phyloP scores from a whole-genome alignment of 78 protist genomes.

The Acrasis kona region DNA sequence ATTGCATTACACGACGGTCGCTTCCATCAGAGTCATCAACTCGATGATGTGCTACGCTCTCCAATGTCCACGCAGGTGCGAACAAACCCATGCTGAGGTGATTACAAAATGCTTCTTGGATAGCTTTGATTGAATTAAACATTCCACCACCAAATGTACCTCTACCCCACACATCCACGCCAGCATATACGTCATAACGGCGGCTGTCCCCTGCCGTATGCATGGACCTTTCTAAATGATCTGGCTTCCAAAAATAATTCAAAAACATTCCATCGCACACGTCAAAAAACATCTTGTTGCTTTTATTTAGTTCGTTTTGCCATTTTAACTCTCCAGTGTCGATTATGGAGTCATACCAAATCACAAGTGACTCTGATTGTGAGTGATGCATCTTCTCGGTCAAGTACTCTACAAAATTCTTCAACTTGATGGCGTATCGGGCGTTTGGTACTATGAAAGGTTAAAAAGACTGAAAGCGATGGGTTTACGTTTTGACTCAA shows the following conservation, averaged over 20 bases:
- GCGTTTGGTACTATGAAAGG: neutral
- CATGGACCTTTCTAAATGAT: neutral
- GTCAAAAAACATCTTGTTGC: constrained; percentile 41
- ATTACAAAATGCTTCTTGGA: neutral
- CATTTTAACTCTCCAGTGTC: constrained; percentile 44
- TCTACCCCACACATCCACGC: constrained; percentile 71
- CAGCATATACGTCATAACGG: constrained; percentile 42
- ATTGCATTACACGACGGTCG: too few relatives aligned
- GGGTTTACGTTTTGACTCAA: constrained; percentile 54
- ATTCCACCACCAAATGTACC: constrained; percentile 29
- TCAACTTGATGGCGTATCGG: neutral
- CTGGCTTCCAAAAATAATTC: constrained; percentile 58
- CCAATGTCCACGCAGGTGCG: constrained; percentile 33
- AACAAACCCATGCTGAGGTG: neutral
- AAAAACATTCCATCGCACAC: constrained; percentile 62
- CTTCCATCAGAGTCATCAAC: neutral
- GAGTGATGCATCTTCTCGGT: neutral
- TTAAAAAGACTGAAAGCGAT: too few relatives aligned
- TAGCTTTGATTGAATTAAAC: neutral
- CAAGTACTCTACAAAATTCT: neutral
- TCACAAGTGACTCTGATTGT: neutral
- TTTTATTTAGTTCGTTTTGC: constrained; percentile 59
- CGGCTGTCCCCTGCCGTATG: neutral
- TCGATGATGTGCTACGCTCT: neutral
- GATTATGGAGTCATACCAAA: constrained; percentile 73